Percentiles rank a stretch among this genome's conserved stretches.
These are phyloP conservation scores for Fusarium penzigii DNA, from an alignment of 2,329 filamentous ascomycete genomes.

Conservation along the genomic window DNA sequence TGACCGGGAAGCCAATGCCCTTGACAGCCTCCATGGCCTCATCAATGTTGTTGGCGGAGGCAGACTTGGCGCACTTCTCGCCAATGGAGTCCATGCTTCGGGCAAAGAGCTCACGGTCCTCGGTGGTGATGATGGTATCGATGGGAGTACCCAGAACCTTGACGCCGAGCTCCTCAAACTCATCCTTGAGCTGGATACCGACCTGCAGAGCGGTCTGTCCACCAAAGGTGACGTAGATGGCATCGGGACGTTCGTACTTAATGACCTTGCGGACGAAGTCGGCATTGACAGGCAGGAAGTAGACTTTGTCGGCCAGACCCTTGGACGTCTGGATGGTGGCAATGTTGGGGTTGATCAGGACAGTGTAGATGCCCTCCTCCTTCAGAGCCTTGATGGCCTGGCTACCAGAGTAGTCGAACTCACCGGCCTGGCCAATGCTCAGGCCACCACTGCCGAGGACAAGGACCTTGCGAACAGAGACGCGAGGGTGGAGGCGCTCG, in stretches of 20 bases:
- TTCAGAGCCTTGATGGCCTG: constrained; percentile 97
- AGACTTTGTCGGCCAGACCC: constrained; percentile 93
- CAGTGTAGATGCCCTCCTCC: constrained; percentile 86
- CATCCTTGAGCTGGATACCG: constrained; percentile 95
- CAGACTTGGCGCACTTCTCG: constrained; percentile 95
- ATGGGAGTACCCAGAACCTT: constrained; percentile 95
- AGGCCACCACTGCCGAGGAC: constrained; percentile 95
- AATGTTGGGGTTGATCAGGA: constrained; percentile 97
- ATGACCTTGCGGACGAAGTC: constrained; percentile 99
- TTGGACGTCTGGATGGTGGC: constrained; percentile 98
- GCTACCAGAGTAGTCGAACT: constrained; percentile 96
- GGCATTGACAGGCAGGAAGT: constrained; percentile 95
- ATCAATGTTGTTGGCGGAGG: constrained; percentile 87
- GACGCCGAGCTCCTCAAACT: constrained; percentile 94
- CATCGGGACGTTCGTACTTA: constrained; percentile 91
- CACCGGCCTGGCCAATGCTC: constrained; percentile 95
- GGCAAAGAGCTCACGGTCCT: constrained; percentile 94
- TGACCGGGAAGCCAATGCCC: constrained; percentile 92
- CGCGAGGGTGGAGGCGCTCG: constrained; percentile 70
- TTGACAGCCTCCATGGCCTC: constrained; percentile 88
- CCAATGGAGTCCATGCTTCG: constrained; percentile 96
- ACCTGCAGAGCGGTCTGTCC: constrained; percentile 96
- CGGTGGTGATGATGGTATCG: constrained; percentile 88
- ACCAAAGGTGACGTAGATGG: constrained; percentile 95
- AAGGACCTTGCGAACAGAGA: constrained; percentile 90